Evolutionary conservation across 2,329 filamentous ascomycete species (phyloP), one percentile per base, ranked within the genome.

Genomic region (Beauveria bassiana): DNA sequence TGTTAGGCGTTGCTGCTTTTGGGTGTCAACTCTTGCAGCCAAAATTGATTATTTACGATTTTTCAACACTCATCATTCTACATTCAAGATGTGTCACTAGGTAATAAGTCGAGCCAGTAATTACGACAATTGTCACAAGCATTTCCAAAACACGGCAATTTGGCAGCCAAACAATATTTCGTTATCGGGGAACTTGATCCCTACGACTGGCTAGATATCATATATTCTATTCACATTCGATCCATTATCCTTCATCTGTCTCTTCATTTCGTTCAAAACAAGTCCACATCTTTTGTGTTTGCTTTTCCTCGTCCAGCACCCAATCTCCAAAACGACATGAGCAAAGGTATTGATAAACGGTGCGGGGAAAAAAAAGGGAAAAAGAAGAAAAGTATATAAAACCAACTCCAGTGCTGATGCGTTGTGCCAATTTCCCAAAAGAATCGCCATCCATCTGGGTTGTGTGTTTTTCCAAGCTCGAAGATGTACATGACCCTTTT

Each of bases 361-460:
- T 38, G 34, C 34, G 14, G 34, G 34, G 1, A 5, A 14, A 14
- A 46, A 60, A 16, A 28, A 28, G 34, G 40, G 43, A 40, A 60
- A 8, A 43, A 59, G 38, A 46, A 22, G 38, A 45, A 43, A 45
- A 28, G 16, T 34, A 24, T 49, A 47, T 57, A 47, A 49, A 55
- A 58, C 34, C 34, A 50, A 56, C 58, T 43, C 58, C 58, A 7
- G 22, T 60, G 58, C 49, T 60, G 49, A 60, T 60, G 58, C 58
- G 38, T 38, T 16, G 34, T 52, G n/a, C 49, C 49, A 49, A 58
- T 49, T 18, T 49, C 31, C 45, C 55, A 42, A 58, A 49, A 57
- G 40, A 16, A 9, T 58, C 55, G 45, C 55, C 55, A 49, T 58
- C 55, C n/a, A 40, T 49, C 31, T 49, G 20, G 40, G 24, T 6